phyloP scores from a whole-genome alignment of 2,329 filamentous ascomycete species.

The Aspergillus sp. region DNA sequence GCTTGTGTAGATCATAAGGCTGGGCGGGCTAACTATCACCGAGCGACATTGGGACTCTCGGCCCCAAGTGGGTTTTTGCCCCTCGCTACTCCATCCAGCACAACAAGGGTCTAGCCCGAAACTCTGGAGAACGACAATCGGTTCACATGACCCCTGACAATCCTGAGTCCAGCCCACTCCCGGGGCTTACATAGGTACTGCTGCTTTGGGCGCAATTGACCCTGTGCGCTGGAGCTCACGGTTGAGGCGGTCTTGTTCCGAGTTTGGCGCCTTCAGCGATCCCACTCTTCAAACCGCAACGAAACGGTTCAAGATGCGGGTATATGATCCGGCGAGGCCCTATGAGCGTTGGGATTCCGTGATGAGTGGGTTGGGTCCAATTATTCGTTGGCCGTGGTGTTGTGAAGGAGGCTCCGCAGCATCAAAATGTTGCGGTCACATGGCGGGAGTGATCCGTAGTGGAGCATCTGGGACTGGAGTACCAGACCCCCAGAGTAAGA shows the following conservation, averaged over 20 bases:
- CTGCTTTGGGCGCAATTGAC: background rate
- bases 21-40: background rate
- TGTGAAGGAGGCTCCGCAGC: background rate
- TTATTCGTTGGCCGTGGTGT: background rate
- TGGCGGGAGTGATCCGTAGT: background rate
- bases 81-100: slow-evolving; percentile 3
- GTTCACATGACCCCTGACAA: slow-evolving; percentile 5
- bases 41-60: slow-evolving; percentile 4
- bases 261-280: background rate
- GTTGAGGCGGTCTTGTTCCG: background rate
- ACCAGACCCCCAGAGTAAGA: background rate
- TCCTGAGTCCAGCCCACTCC: background rate
- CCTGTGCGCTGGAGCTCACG: background rate
- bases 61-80: slow-evolving; percentile 11
- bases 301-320: background rate
- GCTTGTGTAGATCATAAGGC: background rate
- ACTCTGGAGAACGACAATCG: slow-evolving; percentile 1
- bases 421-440: slow-evolving; percentile 5
- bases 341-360: background rate
- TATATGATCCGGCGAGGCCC: background rate
- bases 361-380: background rate
- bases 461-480: background rate
- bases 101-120: slow-evolving; percentile 6
- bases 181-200: background rate
- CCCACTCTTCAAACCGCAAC: background rate